Conservation (phyloP, 768 basidiomycete species). For the Tephrocybe rancida region DNA sequence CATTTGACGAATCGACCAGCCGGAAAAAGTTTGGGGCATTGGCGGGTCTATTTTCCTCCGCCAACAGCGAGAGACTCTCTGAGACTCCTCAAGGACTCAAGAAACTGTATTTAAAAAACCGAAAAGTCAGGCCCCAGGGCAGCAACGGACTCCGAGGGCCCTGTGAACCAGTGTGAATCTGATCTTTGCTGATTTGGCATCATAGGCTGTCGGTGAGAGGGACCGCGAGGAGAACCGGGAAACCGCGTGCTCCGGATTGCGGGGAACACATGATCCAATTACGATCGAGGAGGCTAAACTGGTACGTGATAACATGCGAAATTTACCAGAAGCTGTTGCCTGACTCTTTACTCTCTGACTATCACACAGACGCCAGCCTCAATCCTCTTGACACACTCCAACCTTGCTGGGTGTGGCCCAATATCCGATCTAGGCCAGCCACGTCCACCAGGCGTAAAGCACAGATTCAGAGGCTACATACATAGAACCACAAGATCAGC, state of each 20-base stretch:
- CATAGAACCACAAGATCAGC: too few species aligned
- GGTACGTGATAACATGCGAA: constrained; percentile 14
- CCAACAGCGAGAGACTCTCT: background rate
- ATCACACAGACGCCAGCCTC: constrained; percentile 1
- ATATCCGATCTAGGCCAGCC: too few species aligned
- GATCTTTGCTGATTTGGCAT: background rate
- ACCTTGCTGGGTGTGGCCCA: background rate
- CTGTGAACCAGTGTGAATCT: background rate
- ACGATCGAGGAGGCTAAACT: constrained; percentile 12
- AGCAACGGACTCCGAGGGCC: background rate
- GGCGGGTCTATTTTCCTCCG: background rate
- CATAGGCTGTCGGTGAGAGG: background rate
- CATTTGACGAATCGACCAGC: constrained; percentile 10
- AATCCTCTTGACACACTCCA: background rate
- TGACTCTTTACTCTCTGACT: background rate
- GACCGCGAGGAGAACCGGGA: background rate
- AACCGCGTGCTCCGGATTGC: constrained; percentile 2
- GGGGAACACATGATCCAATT: constrained; percentile 14
- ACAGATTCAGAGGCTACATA: too few species aligned
- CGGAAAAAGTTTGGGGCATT: constrained; percentile 11
- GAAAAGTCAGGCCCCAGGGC: background rate
- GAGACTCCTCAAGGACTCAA: too few species aligned
- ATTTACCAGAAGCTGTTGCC: background rate
- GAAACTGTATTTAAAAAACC: background rate
- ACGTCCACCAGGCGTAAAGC: too few species aligned